A percentile compares a stretch with the other conserved stretches of the same genome.
Conservation (phyloP, 108 stramenopile genomes). For the Pelagomonas calceolata region DNA sequence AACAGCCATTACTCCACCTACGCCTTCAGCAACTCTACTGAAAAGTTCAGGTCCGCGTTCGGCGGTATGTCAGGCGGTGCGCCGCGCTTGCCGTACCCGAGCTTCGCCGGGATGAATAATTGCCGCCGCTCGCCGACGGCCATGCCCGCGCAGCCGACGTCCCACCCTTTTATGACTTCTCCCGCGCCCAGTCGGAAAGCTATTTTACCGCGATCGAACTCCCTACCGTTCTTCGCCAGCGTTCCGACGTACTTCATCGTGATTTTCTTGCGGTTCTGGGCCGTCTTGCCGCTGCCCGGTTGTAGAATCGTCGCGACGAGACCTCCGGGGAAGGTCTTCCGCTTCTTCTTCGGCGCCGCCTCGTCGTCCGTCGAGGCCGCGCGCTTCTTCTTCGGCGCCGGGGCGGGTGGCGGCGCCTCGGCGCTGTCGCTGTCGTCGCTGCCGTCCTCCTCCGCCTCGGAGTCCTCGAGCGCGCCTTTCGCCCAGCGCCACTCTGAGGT, state of each 20-base stretch:
- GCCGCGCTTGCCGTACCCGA: conserved; percentile 81
- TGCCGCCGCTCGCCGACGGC: conserved; percentile 66
- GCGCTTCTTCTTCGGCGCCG: not conserved
- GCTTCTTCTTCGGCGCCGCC: not conserved
- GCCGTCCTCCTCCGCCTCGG: not conserved
- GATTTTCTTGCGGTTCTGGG: not conserved
- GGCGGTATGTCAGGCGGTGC: conserved; percentile 68
- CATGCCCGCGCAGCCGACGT: conserved; percentile 70
- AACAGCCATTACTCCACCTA: too few species aligned
- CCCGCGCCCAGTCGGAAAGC: conserved; percentile 59
- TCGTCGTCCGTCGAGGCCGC: not conserved
- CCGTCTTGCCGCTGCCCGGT: not conserved
- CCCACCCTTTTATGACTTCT: conserved; percentile 81
- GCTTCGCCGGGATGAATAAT: conserved; percentile 65
- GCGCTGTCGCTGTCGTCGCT: not conserved
- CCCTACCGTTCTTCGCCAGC: conserved; percentile 43
- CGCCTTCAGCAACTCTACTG: conserved; percentile 35
- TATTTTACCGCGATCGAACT: conserved; percentile 56
- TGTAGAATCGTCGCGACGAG: not conserved
- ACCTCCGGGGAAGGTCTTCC: not conserved
- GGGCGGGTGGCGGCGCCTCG: not conserved
- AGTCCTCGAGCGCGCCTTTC: not conserved
- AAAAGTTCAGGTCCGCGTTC: conserved; percentile 64
- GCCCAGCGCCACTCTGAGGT: not conserved
- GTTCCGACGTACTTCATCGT: conserved; percentile 61